phyloP scores from a whole-genome alignment of 306 rosid genomes.

The Gastrolobium villosum region DNA sequence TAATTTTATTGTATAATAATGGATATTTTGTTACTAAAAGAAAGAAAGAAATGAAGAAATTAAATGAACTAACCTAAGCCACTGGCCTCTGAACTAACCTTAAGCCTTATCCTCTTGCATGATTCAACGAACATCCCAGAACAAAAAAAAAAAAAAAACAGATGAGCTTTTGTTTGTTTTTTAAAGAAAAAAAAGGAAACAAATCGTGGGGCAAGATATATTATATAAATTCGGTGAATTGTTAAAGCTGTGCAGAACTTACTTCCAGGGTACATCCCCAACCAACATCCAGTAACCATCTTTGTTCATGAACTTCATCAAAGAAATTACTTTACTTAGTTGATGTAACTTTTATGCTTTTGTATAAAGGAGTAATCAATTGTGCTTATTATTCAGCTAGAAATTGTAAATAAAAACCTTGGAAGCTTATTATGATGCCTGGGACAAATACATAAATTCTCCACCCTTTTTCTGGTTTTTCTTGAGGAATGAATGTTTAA shows the following conservation, averaged over 20 bases:
- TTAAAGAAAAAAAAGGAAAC: neutral
- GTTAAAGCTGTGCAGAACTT: too few species aligned
- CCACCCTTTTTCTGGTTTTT: constrained; percentile 37
- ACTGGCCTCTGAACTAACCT: constrained; percentile 68
- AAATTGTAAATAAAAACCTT: constrained; percentile 75
- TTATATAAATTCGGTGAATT: too few species aligned
- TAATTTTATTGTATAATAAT: neutral
- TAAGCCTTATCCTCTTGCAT: constrained; percentile 72
- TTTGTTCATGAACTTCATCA: too few species aligned
- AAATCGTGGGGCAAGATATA: too few species aligned
- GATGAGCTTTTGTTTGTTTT: too few species aligned
- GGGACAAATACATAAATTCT: constrained; percentile 86
- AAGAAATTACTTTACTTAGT: too few species aligned
- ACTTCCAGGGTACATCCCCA: too few species aligned
- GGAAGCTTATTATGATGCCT: constrained; percentile 87
- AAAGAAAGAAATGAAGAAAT: neutral
- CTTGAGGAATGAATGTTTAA: constrained; percentile 18
- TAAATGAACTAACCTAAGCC: constrained; percentile 54
- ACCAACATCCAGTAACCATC: too few species aligned
- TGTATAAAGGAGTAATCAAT: neutral
- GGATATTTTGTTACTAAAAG: neutral
- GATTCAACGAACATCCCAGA: constrained; percentile 79
- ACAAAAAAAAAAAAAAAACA: neutral
- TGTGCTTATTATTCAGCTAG: constrained; percentile 65
- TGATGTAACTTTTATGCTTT: too few species aligned